phyloP scores from a whole-genome alignment of 257 asterid genomes.

The Primulina tabacum region DNA sequence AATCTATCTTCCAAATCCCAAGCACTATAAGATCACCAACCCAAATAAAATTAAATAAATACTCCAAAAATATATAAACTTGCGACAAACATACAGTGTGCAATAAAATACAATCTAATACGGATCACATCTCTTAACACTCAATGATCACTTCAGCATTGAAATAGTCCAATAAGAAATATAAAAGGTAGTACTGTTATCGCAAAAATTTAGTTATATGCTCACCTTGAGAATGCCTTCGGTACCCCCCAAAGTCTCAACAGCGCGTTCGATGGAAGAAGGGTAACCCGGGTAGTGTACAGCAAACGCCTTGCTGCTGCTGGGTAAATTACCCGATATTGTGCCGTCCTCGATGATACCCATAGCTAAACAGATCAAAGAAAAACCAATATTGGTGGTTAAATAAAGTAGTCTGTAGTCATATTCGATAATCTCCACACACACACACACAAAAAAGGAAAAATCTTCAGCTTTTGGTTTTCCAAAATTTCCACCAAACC shows the following conservation, averaged over 20 bases:
- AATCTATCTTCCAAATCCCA: neutral
- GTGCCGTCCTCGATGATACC: constrained; percentile 68
- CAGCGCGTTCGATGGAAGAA: constrained; percentile 72
- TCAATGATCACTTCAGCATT: neutral
- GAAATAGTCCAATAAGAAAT: neutral
- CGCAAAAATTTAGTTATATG: neutral
- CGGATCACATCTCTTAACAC: neutral
- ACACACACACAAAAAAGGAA: too few relatives aligned
- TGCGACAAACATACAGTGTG: neutral
- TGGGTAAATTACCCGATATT: constrained; percentile 63
- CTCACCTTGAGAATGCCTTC: constrained; percentile 67
- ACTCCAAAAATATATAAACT: neutral
- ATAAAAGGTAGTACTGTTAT: too few relatives aligned
- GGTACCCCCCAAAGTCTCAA: constrained; percentile 81
- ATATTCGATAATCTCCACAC: too few relatives aligned
- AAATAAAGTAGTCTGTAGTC: neutral
- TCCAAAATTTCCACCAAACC: too few relatives aligned
- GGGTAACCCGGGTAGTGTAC: constrained; percentile 93
- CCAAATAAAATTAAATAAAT: neutral
- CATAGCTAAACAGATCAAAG: constrained; percentile 37
- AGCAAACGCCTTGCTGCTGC: constrained; percentile 44
- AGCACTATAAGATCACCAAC: neutral
- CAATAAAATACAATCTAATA: neutral
- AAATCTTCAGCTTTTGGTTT: too few relatives aligned
- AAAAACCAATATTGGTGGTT: neutral